Base-by-base conservation (phyloP, 2,329 filamentous ascomycete species). In the Pseudogymnoascus pannorum region DNA sequence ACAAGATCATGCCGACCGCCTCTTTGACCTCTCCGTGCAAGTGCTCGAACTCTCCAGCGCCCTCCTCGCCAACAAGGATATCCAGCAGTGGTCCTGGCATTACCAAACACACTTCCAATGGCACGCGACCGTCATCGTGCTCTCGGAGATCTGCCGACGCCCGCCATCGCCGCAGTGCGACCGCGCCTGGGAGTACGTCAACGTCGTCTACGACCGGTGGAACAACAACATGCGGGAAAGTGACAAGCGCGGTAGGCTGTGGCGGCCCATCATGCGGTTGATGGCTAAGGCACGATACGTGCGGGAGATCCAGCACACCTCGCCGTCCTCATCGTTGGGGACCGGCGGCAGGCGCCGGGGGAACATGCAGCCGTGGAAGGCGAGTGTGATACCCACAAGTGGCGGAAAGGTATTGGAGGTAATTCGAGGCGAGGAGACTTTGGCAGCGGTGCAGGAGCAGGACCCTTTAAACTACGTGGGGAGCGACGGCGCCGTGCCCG, bases 1-100 rank as follows among this genome's bases (percentile, higher is more conserved):
- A 31, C 5, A 24, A 31, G 20, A 22, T 22, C 16, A 18, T 18
- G 16, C 16, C 20, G 40, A 91, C 64, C 85, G 85, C 61, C 78
- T 92, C 1, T 89, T 91, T 70, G 75, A 87, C 22, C 87, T 87
- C 0, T 86, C 87, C 2, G 80, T 92, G 26, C 88, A 92, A 68
- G 85, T 92, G 22, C 81, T 91, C 54, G 89, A 92, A 71, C 86
- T 89, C 70, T 83, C 83, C 16, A 44, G 40, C 40, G 16, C 77
- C 86, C 57, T 77, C 88, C 1, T 75, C 92, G 11, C 84, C 88
- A 67, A 83, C 79, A 0, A 86, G 90, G 18, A 12, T 6, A 14
- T 12, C 18, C 26, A n/a, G 4, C 22, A 31, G 5, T 54, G 44
- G 44, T 12, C 12, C 26, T 54, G 44, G 44, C 6, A 14, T 18